Evolutionary conservation across 164 flowering plant genomes (phyloP).

Genomic region (Vitis labrusca): DNA sequence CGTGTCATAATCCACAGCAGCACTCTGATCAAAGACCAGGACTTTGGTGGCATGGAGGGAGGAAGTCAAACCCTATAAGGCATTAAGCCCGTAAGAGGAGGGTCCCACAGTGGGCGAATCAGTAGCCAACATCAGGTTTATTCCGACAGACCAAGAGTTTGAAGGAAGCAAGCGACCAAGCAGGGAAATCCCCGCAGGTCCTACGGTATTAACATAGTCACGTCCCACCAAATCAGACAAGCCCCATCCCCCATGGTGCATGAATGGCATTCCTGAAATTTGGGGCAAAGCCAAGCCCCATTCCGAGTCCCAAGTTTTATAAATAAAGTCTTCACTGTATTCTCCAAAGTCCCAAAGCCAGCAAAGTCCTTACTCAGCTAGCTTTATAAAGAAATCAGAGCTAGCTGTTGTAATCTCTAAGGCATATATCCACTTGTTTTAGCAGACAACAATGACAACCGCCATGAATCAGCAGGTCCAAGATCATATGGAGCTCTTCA

Average conservation of each 20-base stretch:
- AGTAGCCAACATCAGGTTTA: background rate
- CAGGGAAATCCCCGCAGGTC: background rate
- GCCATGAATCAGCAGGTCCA: conserved; percentile 20
- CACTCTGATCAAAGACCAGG: too few relatives aligned
- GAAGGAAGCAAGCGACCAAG: background rate
- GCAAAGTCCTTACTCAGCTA: background rate
- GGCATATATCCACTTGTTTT: too few relatives aligned
- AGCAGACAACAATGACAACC: background rate
- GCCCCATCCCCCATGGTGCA: too few relatives aligned
- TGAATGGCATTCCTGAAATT: conserved; percentile 16
- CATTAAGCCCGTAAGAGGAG: too few relatives aligned
- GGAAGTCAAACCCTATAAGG: too few relatives aligned
- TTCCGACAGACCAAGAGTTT: background rate
- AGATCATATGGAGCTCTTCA: conserved; percentile 35
- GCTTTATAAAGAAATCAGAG: background rate
- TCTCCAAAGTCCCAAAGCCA: conserved; percentile 1
- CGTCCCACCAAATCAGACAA: conserved; percentile 12
- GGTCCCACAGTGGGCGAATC: background rate
- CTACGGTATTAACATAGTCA: conserved; percentile 1
- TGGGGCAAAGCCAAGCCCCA: background rate
- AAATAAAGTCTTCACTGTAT: conserved; percentile 5
- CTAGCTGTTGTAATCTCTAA: too few relatives aligned
- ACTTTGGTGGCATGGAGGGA: too few relatives aligned
- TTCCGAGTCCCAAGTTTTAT: conserved; percentile 8
- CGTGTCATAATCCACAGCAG: too few relatives aligned